phyloP scores from a whole-genome alignment of 306 rosid species.

The Pachyrhizus erosus region DNA sequence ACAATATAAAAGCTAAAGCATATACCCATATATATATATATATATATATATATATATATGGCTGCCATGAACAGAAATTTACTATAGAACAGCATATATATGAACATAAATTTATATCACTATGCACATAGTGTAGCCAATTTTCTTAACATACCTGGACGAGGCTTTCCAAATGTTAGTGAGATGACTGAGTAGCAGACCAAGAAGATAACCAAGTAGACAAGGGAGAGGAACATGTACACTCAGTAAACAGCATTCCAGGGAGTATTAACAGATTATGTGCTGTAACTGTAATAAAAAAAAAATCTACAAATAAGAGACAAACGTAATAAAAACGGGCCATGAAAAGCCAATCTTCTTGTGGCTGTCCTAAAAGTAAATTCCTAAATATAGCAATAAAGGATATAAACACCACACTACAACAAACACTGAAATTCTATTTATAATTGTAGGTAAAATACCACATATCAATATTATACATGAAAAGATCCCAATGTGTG shows the following conservation, averaged over 20 bases:
- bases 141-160: conserved; percentile 19
- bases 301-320: not conserved
- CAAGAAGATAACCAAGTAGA: not conserved
- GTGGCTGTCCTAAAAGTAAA: not conserved
- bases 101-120: not conserved
- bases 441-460: not conserved
- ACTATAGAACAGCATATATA: not conserved
- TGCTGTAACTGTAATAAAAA: not conserved
- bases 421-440: not conserved
- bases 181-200: not conserved
- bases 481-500: not conserved
- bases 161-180: conserved; percentile 3
- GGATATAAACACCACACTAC: not conserved
- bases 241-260: not conserved
- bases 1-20: not conserved
- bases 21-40: not conserved
- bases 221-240: not conserved
- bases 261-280: not conserved
- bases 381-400: not conserved
- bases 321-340: not conserved
- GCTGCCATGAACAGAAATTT: not conserved
- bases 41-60: not conserved
- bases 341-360: not conserved
- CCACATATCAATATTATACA: not conserved
- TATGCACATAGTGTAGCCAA: not conserved